Percentiles rank a stretch among this genome's conserved stretches.
phyloP scores from a whole-genome alignment of 2,329 filamentous ascomycete genomes.

The Aspergillus sp. region DNA sequence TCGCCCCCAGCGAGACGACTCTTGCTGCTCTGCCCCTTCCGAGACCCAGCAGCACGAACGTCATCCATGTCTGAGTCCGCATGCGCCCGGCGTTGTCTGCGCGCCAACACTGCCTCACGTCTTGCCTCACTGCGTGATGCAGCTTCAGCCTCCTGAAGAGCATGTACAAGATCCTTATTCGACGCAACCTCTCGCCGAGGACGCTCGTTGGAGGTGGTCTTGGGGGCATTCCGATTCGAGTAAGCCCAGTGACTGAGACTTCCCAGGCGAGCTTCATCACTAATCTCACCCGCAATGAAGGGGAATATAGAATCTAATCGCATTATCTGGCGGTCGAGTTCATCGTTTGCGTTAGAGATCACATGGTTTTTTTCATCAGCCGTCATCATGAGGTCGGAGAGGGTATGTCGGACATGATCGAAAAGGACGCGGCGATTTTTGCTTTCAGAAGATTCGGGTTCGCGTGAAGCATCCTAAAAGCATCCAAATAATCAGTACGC shows the following conservation, averaged over 20 bases:
- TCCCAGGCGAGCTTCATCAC: slow-evolving; percentile 89
- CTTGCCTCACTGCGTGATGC: slow-evolving; percentile 80
- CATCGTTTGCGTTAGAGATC: slow-evolving; percentile 86
- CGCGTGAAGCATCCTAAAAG: slow-evolving; percentile 28
- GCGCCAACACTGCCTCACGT: slow-evolving; percentile 76
- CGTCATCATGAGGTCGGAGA: slow-evolving; percentile 82
- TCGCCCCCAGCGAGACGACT: slow-evolving; percentile 30
- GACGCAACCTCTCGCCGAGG: slow-evolving; percentile 76
- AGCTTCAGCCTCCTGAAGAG: slow-evolving; percentile 77
- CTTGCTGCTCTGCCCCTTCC: slow-evolving; percentile 62
- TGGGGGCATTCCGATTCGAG: slow-evolving; percentile 68
- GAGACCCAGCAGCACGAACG: slow-evolving; percentile 36
- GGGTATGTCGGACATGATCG: slow-evolving; percentile 72
- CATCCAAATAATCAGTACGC: slow-evolving; percentile 1
- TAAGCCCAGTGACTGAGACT: slow-evolving; percentile 96
- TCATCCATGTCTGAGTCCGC: slow-evolving; percentile 82
- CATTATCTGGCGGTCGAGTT: slow-evolving; percentile 77
- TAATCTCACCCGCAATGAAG: slow-evolving; percentile 83
- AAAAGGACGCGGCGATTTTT: slow-evolving; percentile 65
- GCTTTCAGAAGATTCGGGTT: slow-evolving; percentile 36
- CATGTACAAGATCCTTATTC: slow-evolving; percentile 66
- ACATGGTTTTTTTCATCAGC: slow-evolving; percentile 98
- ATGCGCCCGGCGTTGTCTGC: slow-evolving; percentile 70
- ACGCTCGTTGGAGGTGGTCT: slow-evolving; percentile 63
- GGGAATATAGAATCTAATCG: slow-evolving; percentile 87